Evolutionary conservation across 2,329 filamentous ascomycete species (phyloP).

Genomic region (Talaromyces sp.): DNA sequence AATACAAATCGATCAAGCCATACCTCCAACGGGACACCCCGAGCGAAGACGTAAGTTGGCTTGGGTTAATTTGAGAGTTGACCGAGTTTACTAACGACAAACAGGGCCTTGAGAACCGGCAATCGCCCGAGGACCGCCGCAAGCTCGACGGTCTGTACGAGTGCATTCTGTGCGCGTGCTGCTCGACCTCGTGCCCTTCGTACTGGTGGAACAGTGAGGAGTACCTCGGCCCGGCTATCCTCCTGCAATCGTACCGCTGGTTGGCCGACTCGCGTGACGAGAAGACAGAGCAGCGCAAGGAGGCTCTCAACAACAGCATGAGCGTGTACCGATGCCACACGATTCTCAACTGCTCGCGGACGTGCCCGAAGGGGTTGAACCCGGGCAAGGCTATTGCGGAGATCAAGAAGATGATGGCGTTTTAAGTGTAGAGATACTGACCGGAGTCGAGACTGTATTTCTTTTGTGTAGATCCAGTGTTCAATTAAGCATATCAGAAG

Average conservation of each 20-base stretch:
- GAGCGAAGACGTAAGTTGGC: conserved; percentile 67
- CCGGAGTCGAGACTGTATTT: not conserved
- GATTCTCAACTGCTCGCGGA: conserved; percentile 96
- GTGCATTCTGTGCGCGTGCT: conserved; percentile 99
- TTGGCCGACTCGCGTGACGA: conserved; percentile 92
- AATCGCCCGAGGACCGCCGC: conserved; percentile 84
- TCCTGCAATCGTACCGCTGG: conserved; percentile 98
- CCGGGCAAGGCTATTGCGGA: conserved; percentile 91
- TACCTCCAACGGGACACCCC: conserved; percentile 90
- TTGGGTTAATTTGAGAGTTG: not conserved
- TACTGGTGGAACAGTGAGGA: conserved; percentile 99
- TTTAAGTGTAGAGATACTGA: conserved; percentile 3
- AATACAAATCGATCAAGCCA: conserved; percentile 99
- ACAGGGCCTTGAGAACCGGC: conserved; percentile 86
- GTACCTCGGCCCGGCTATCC: conserved; percentile 93
- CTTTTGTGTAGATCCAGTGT: not conserved
- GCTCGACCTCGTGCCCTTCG: conserved; percentile 97
- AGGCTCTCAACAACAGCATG: conserved; percentile 96
- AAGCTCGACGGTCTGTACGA: conserved; percentile 98
- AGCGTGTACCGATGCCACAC: conserved; percentile 98
- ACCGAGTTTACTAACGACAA: not conserved
- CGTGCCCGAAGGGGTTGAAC: conserved; percentile 97
- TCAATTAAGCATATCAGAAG: not conserved
- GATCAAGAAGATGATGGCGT: conserved; percentile 95
- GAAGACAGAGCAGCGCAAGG: conserved; percentile 79